Conservation (phyloP, 1,139 yeast species). For the Sugiyamaella castrensis region DNA sequence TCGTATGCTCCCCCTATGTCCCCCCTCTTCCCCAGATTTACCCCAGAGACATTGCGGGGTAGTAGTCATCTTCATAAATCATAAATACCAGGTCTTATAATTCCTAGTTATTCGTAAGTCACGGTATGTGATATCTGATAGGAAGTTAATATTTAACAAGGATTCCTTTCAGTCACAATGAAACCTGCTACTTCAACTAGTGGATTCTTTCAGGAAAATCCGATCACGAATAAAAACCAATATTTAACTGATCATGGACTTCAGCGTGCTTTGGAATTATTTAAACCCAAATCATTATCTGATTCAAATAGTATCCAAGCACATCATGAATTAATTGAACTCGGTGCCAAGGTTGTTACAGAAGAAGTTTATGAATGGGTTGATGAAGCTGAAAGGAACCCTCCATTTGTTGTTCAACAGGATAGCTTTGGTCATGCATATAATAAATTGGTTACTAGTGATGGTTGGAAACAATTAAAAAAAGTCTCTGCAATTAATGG, state of each 20-base stretch:
- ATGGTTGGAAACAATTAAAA: constrained; percentile 35
- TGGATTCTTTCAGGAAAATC: constrained; percentile 32
- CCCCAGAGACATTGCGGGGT: no score
- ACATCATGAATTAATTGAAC: constrained; percentile 19
- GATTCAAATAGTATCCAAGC: constrained; percentile 10
- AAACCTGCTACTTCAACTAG: constrained; percentile 29
- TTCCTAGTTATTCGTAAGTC: no score
- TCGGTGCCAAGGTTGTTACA: constrained; percentile 30
- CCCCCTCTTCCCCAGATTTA: no score
- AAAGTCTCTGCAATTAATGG: constrained; percentile 30
- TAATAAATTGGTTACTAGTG: constrained; percentile 31
- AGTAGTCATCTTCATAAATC: no score
- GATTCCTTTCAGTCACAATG: no score
- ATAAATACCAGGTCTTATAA: no score
- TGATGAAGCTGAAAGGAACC: constrained; percentile 34
- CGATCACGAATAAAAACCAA: constrained; percentile 27
- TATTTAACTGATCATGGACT: constrained; percentile 26
- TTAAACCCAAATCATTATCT: constrained; percentile 18
- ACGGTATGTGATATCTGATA: no score
- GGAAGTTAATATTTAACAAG: no score
- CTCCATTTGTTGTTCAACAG: constrained; percentile 31
- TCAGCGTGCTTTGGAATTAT: constrained; percentile 25
- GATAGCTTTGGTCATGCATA: constrained; percentile 33
- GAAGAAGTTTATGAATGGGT: constrained; percentile 30
- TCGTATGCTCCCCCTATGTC: no score